Percentiles rank a stretch among this genome's conserved stretches.
These are phyloP conservation scores for Termitomyces sp. DNA, from an alignment of 768 basidiomycete species.

Conservation along the genomic window DNA sequence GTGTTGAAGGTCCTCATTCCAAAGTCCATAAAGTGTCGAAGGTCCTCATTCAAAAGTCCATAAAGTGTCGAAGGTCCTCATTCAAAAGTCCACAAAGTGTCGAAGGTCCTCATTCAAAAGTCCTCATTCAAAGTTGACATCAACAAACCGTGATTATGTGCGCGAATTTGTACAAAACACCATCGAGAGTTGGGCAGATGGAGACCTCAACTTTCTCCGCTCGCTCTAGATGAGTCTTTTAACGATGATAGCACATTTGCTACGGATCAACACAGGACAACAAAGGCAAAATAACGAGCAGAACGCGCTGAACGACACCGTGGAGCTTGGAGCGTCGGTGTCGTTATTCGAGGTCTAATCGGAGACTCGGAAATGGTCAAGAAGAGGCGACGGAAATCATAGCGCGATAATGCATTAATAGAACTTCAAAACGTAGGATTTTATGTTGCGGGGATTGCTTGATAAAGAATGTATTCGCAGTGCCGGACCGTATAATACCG, in stretches of 20 bases:
- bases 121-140: neutral
- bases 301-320: neutral
- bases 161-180: no score
- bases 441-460: neutral
- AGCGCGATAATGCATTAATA: neutral
- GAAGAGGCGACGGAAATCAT: neutral
- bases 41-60: no score
- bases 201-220: neutral
- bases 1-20: neutral
- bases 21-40: no score
- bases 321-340: no score
- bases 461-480: conserved; percentile 8
- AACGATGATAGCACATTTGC: neutral
- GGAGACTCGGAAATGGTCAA: neutral
- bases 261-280: neutral
- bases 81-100: no score
- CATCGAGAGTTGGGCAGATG: neutral
- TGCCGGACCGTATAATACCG: neutral
- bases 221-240: neutral
- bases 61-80: no score
- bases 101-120: no score
- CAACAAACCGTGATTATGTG: neutral
- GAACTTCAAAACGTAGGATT: neutral
- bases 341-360: neutral
- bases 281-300: neutral